These are phyloP conservation scores for Termitomyces sp. DNA, from an alignment of 768 basidiomycete genomes.

Conservation along the genomic window DNA sequence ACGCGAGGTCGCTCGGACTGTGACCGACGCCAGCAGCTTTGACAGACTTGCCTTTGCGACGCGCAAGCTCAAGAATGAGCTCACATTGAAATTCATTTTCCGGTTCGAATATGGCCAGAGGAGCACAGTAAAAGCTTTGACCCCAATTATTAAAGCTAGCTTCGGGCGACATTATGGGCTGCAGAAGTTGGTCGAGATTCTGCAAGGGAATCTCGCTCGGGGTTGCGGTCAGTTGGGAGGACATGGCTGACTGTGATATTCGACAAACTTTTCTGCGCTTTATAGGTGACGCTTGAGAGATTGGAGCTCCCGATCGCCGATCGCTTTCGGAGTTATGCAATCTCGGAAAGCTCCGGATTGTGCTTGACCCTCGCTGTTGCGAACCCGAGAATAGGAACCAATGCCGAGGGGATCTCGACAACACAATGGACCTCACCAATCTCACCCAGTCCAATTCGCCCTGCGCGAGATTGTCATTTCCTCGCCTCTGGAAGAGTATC, in stretches of 20 bases:
- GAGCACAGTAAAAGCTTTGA: slow-evolving; percentile 64
- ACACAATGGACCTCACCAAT: background rate
- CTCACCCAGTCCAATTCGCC: background rate
- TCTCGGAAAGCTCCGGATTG: slow-evolving; percentile 26
- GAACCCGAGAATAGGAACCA: slow-evolving; percentile 15
- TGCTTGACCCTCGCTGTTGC: background rate
- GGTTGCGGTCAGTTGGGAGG: slow-evolving; percentile 25
- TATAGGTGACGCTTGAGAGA: slow-evolving; percentile 24
- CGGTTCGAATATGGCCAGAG: slow-evolving; percentile 74
- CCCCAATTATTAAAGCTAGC: slow-evolving; percentile 84
- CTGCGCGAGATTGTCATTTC: background rate
- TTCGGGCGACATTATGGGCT: slow-evolving; percentile 43
- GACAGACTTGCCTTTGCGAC: slow-evolving; percentile 62
- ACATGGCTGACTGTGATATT: slow-evolving; percentile 27
- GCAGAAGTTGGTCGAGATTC: slow-evolving; percentile 47
- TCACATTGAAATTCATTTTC: slow-evolving; percentile 61
- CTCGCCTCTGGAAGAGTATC: background rate
- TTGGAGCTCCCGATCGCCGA: slow-evolving; percentile 22
- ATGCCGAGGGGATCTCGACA: slow-evolving; percentile 3
- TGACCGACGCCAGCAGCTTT: slow-evolving; percentile 89
- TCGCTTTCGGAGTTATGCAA: slow-evolving; percentile 13
- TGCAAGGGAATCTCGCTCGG: slow-evolving; percentile 36
- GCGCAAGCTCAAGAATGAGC: slow-evolving; percentile 75
- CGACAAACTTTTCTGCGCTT: slow-evolving; percentile 28
- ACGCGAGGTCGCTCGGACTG: slow-evolving; percentile 90